These are phyloP conservation scores for Candida chauliodis DNA, from an alignment of 805 yeast species.

Conservation along the genomic window DNA sequence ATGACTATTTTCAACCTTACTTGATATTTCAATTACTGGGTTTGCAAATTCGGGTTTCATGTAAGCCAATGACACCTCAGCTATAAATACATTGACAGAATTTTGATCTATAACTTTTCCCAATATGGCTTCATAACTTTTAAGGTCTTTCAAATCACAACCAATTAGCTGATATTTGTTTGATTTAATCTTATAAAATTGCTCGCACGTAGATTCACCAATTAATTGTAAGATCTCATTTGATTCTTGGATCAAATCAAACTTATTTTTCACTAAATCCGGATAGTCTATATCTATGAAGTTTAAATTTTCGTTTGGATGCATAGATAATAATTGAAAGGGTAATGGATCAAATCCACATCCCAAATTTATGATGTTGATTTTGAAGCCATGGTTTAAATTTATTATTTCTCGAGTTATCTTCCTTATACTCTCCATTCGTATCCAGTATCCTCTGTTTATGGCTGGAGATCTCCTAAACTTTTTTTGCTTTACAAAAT, in stretches of 20 bases:
- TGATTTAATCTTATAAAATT: constrained; percentile 21
- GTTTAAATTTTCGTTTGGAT: constrained; percentile 35
- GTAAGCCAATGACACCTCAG: constrained; percentile 81
- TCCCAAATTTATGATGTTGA: constrained; percentile 62
- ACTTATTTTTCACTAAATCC: constrained; percentile 57
- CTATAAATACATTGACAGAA: constrained; percentile 55
- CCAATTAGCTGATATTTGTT: constrained; percentile 54
- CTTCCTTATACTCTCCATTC: constrained; percentile 66
- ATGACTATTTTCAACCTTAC: constrained; percentile 47
- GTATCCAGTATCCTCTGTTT: constrained; percentile 78
- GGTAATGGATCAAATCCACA: constrained; percentile 63
- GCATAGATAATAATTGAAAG: constrained; percentile 27
- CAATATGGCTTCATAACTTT: constrained; percentile 33
- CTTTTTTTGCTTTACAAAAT: constrained; percentile 62
- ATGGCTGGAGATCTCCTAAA: constrained; percentile 71
- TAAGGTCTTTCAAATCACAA: constrained; percentile 58
- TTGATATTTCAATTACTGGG: constrained; percentile 48
- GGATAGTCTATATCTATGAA: constrained; percentile 78
- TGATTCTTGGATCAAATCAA: constrained; percentile 46
- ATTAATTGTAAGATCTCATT: constrained; percentile 45
- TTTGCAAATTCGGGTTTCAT: constrained; percentile 70
- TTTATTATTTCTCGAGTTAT: constrained; percentile 46
- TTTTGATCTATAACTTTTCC: constrained; percentile 16
- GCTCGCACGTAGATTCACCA: constrained; percentile 23
- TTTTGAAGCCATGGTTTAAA: constrained; percentile 16